Evolutionary conservation across 768 basidiomycete species (phyloP), one percentile per base, ranked within the genome.

Genomic region (Daedaleopsis sinensis): DNA sequence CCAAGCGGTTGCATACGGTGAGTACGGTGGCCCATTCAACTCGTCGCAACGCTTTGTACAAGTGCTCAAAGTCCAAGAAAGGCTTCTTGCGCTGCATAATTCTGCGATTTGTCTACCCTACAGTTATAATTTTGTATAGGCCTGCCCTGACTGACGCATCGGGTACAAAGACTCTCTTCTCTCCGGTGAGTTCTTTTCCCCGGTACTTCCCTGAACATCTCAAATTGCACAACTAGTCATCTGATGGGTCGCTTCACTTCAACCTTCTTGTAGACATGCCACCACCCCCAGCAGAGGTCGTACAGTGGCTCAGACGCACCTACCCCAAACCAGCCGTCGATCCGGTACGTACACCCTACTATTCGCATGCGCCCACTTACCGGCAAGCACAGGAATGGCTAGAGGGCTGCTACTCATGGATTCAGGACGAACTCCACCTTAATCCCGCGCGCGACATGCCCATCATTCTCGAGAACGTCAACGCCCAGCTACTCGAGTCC

Each of bases 401-500:
- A 12, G 77, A 83, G 46, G 86, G 81, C 32, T 94, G 93, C 67
- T 87, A 85, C 65, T 75, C 78, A 24, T 92, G 88, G 88, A 74
- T 91, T 35, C 68, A 76, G 21, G 72, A 71, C 27, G 82, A 85
- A 60, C 75, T 80, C 52, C 63, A 77, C 35, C 73, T 87, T 23
- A 73, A 82, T 60, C 82, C 84, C 9, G 69, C 73, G 23, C 76
- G 72, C 0, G 72, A 85, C 53, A 81, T 87, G 62, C 73, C 78
- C 46, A 73, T 76, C 46, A 85, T 91, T 65, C 77, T 84, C 50
- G 66, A 80, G 4, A 76, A 82, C 38, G 79, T 93, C 48, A 82
- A 88, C 65, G 61, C 72, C 5, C 92, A 94, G 69, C 81, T 93
- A 18, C 79, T 94, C 10, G 79, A 85, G 61, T 94, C 93, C 0